phyloP scores from a whole-genome alignment of 2,329 filamentous ascomycete species.

The Monilinia aucupariae region DNA sequence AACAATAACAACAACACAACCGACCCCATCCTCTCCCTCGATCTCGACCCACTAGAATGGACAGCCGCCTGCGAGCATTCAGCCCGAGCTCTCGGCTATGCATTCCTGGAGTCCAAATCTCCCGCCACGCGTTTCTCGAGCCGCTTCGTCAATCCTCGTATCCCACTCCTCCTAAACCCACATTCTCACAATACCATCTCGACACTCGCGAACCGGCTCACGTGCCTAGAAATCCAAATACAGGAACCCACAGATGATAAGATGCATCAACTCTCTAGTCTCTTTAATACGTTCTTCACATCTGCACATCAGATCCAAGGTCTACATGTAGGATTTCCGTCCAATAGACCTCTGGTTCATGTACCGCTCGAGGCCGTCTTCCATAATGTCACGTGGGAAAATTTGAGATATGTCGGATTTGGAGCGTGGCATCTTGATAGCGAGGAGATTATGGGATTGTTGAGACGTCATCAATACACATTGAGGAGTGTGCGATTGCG shows the following conservation, averaged over 20 bases:
- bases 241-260: slow-evolving; percentile 46
- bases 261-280: slow-evolving; percentile 51
- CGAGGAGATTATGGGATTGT: slow-evolving; percentile 54
- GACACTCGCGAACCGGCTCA: slow-evolving; percentile 50
- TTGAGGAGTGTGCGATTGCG: slow-evolving; percentile 55
- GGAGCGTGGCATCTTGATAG: slow-evolving; percentile 58
- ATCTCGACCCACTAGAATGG: slow-evolving; percentile 52
- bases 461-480: slow-evolving; percentile 49
- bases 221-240: slow-evolving; percentile 57
- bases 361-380: slow-evolving; percentile 57
- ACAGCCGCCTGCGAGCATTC: slow-evolving; percentile 57
- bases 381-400: slow-evolving; percentile 55
- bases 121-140: slow-evolving; percentile 42
- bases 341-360: slow-evolving; percentile 42
- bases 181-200: slow-evolving; percentile 44
- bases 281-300: slow-evolving; percentile 54
- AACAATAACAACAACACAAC: slow-evolving; percentile 9
- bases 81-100: slow-evolving; percentile 51
- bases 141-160: slow-evolving; percentile 57
- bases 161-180: slow-evolving; percentile 46
- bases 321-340: slow-evolving; percentile 59
- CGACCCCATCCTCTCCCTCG: slow-evolving; percentile 40
- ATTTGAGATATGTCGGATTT: slow-evolving; percentile 57
- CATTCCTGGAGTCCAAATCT: slow-evolving; percentile 51
- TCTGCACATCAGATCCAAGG: slow-evolving; percentile 56